Evolutionary conservation across 139 green algal genomes (phyloP), one percentile per base, ranked within the genome.

Genomic region (Nannochloris sp.): DNA sequence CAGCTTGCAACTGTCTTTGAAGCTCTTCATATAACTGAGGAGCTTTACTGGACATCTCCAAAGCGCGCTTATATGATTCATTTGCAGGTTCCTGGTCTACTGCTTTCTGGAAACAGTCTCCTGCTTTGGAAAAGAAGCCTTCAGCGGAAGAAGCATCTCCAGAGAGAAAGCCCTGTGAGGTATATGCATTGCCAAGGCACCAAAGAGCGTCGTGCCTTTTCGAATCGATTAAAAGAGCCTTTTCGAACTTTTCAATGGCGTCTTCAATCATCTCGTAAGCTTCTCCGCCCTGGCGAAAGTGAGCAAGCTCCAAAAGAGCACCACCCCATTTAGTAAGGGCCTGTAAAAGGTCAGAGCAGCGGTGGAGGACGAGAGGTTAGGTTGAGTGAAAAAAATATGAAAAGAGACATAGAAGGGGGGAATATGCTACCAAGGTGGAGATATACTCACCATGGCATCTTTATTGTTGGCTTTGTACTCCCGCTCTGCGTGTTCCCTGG

Each of bases 141-240:
- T 85, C 68, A 3, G 92, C 71, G 5, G 65, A 30, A 7, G 38
- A n/a, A 2, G 58, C 32, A 5, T 65, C 47, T 6, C 64, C 35
- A 4, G 71, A 74, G 30, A 78, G 48, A 51, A 78, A 78, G 27
- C 71, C 79, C 58, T 85, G 70, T 23, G 66, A 77, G 6, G 92
- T 98, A 80, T 92, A 94, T 4, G 92, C 92, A 65, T 98, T 97
- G 19, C 92, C 92, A 29, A 98, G 73, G 75, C 93, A 98, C 93
- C 93, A 98, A 36, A 95, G 76, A 8, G 93, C 85, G 61, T 98
- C 90, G 54, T 91, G 76, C 13, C 79, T 80, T 7, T 70, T 72
- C 2, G 76, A 55, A 24, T 97, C 86, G 3, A 97, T 75, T 1
- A 65, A 29, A 14, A 98, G 60, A 1, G 92, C 89, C 36, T 85